These are phyloP conservation scores for Hyaloscypha variabilis DNA, from an alignment of 495 filamentous ascomycete species.

Conservation along the genomic window DNA sequence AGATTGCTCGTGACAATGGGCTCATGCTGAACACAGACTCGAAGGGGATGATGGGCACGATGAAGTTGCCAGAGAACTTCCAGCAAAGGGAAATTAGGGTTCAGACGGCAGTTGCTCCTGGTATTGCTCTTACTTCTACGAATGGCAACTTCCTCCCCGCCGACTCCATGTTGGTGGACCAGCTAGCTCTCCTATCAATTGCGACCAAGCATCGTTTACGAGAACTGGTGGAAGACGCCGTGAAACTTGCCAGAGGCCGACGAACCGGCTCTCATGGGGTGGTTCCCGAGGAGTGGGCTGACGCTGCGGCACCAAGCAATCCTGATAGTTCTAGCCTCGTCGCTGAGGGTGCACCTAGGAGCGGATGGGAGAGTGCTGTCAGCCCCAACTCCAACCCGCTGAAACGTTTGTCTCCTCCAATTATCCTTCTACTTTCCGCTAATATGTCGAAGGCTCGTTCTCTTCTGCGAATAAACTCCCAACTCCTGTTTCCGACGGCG, in stretches of 20 bases:
- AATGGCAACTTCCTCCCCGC: conserved; percentile 66
- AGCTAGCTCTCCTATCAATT: conserved; percentile 74
- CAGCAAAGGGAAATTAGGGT: conserved; percentile 41
- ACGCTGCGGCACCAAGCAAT: conserved; percentile 56
- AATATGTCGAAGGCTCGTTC: conserved; percentile 25
- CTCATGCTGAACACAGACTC: conserved; percentile 57
- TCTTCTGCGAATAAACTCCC: conserved; percentile 25
- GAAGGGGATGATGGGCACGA: conserved; percentile 41
- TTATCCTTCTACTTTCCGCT: conserved; percentile 11
- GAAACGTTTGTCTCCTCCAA: conserved; percentile 33
- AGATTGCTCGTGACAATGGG: conserved; percentile 61
- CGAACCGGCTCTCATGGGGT: conserved; percentile 72
- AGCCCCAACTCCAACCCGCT: conserved; percentile 36
- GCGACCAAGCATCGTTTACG: conserved; percentile 72
- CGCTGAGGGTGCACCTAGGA: conserved; percentile 30
- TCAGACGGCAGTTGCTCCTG: conserved; percentile 43
- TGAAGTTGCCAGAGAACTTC: conserved; percentile 49
- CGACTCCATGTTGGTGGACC: conserved; percentile 69
- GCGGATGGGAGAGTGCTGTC: conserved; percentile 37
- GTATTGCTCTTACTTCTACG: conserved; percentile 58
- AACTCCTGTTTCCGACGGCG: conserved; percentile 33
- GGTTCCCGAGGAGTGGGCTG: conserved; percentile 69
- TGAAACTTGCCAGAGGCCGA: conserved; percentile 63
- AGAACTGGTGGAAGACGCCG: conserved; percentile 70
- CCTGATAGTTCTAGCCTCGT: conserved; percentile 38